Evolutionary conservation across 257 asterid species (phyloP), one percentile per base, ranked within the genome.

Genomic region (Misopates orontium): DNA sequence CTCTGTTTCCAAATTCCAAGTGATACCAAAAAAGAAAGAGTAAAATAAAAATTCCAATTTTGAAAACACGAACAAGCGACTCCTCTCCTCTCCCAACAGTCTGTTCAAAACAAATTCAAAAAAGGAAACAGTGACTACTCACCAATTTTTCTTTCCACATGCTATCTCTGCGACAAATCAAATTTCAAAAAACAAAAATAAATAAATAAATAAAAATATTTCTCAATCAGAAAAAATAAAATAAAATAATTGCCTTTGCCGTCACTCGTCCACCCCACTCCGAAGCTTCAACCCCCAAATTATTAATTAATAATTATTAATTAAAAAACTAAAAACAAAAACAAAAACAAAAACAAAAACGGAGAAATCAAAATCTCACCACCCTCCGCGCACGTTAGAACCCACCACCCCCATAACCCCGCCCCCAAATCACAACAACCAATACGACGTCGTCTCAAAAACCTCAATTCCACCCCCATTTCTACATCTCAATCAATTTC

Each of bases 331-430:
- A 69, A 68, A 67, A 72, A 51, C 68, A 58, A 67, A 72, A 67
- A 28, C 7, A 2, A 36, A 36, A 36, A 36, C 8, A 36, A 36
- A 36, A 59, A 58, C 19, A 6, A 1, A 14, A 20, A 40, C 40
- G 32, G 52, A 73, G 47, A 58, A 71, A 49, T 62, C 51, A 52
- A 69, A 45, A 71, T 77, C 55, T 77, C 79, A 72, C 31, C 74
- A 75, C 82, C 76, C 77, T 49, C 82, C 62, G 85, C 79, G 83
- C 88, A 82, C 84, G 88, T 80, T 75, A 80, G 79, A 77, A 66
- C 73, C 65, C 73, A 74, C 78, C 82, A 66, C 79, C 77, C 61
- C 77, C 71, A 36, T 45, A 18, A 45, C 15, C 41, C 59, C 57
- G 39, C 12, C 59, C 65, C 67, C 16, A 50, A 53, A 54, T 66